Evolutionary conservation across 2,329 filamentous ascomycete species (phyloP).

Genomic region (Hysterium pulicare): DNA sequence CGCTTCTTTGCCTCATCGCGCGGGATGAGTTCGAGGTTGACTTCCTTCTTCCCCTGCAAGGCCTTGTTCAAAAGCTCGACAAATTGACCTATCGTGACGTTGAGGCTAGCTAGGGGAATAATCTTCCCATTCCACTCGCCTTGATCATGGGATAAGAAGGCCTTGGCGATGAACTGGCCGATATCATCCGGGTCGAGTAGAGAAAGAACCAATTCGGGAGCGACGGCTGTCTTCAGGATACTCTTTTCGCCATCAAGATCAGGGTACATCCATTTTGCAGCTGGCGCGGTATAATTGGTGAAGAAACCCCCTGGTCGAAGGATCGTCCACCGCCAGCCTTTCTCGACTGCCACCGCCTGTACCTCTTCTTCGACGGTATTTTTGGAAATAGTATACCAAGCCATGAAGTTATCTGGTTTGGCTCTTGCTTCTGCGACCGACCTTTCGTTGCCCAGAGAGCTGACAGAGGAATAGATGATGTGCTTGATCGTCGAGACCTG

Average conservation of each 20-base stretch:
- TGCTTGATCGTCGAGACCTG: neutral
- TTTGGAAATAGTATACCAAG: slow-evolving; percentile 1
- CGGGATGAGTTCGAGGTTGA: neutral
- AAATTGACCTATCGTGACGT: neutral
- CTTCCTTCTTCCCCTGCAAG: neutral
- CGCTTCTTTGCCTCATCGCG: neutral
- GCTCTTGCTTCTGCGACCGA: neutral
- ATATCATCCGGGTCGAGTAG: slow-evolving; percentile 3
- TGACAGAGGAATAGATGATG: slow-evolving; percentile 1
- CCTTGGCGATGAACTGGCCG: slow-evolving; percentile 1
- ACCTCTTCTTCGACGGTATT: slow-evolving; percentile 1
- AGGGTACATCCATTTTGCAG: neutral
- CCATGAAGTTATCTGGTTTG: neutral
- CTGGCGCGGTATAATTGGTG: neutral
- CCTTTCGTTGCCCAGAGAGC: neutral
- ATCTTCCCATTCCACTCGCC: neutral
- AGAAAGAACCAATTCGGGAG: neutral
- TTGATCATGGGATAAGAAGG: neutral
- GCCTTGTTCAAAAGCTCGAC: neutral
- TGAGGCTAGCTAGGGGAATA: neutral
- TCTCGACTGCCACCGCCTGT: neutral
- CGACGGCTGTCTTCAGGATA: slow-evolving; percentile 1
- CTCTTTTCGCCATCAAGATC: neutral
- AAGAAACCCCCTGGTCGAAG: slow-evolving; percentile 2
- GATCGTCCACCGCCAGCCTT: neutral